Evolutionary conservation across 106 monocot genomes (phyloP), one percentile per base, ranked within the genome.

Genomic region (Dioscorea dumetorum): DNA sequence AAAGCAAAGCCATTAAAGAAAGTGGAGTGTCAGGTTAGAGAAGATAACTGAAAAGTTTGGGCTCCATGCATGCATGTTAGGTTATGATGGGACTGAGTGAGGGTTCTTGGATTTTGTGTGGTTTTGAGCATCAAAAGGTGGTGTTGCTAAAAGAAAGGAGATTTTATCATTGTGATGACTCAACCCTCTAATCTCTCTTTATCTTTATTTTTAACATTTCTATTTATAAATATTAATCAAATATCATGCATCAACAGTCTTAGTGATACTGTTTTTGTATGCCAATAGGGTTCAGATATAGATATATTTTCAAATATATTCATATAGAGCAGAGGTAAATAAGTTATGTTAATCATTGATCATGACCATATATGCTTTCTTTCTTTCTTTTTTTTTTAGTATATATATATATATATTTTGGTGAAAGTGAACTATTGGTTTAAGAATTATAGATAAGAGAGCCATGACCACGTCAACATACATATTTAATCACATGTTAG

Each of bases 21-120:
- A 41, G 41, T 41, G 10, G 41, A 8, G 41, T 41, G 41, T 41
- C 41, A 54, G 54, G 19, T 14, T 54, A 16, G 54, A 54, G 54
- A 54, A 19, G 54, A 54, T 54, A 3, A 54, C 54, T 19, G 19
- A 19, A 54, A 54, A 54, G 54, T 19, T 54, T 19, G 19, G 19
- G 54, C 54, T 54, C 54, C 54, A 54, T 18, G 18, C 54, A 54
- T 54, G 54, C 19, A 54, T 54, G 54, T 54, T 54, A 54, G 54
- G 5, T 19, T 54, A 54, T 19, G 13, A 54, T 54, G 18, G 54
- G 7, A 18, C 19, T 54, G 54, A 54, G 54, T 54, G 5, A 41
- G 54, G 19, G 54, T 19, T 19, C 54, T 54, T 54, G 18, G 15
- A 0, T 14, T 18, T 19, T 19, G 54, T 16, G 54, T 54, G 15